Conservation (phyloP, 2,329 filamentous ascomycete genomes). For the Talaromyces sp. region DNA sequence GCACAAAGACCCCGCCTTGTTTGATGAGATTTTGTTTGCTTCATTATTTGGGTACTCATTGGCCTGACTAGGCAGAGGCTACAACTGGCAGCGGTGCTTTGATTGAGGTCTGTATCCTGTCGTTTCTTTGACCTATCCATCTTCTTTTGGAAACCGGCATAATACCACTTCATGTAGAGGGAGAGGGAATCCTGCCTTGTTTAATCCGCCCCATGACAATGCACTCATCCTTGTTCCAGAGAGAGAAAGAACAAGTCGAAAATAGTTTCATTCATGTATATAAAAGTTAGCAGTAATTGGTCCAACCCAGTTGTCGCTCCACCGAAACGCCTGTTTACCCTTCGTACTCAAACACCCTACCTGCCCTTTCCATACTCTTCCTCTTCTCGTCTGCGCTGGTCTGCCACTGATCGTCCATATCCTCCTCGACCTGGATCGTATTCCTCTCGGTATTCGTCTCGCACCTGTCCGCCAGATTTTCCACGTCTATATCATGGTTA, state of each 20-base stretch:
- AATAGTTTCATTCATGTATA: not conserved
- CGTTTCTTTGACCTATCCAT: too few species aligned
- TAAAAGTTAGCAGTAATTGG: constrained; percentile 21
- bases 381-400: constrained; percentile 58
- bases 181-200: too few species aligned
- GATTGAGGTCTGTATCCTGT: too few species aligned
- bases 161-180: too few species aligned
- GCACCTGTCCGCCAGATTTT: constrained; percentile 93
- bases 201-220: too few species aligned
- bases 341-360: constrained; percentile 35
- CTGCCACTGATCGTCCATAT: constrained; percentile 72
- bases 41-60: not conserved
- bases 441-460: constrained; percentile 96
- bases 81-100: too few species aligned
- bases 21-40: not conserved
- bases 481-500: constrained; percentile 56
- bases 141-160: too few species aligned
- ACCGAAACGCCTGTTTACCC: constrained; percentile 32
- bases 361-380: constrained; percentile 59
- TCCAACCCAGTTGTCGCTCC: constrained; percentile 7
- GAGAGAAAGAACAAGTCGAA: not conserved
- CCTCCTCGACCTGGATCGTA: constrained; percentile 93
- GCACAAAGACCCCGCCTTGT: not conserved
- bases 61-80: too few species aligned
- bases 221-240: not conserved